Conservation (phyloP, 2,329 filamentous ascomycete genomes). For the Fusarium pseudonygamai region DNA sequence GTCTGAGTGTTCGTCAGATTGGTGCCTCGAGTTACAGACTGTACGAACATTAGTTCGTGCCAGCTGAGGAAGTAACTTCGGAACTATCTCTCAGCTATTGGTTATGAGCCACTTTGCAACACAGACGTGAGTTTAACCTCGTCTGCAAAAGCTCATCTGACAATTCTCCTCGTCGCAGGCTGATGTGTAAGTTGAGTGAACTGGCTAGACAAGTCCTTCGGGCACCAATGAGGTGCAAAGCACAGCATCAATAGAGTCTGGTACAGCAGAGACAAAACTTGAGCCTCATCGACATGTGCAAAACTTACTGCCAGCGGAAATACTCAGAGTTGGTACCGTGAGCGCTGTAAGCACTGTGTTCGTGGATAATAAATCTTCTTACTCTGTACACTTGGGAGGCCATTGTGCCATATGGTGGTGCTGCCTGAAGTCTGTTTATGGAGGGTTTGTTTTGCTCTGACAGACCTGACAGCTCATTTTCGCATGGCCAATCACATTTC, state of each 20-base stretch:
- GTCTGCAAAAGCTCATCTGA: accelerated
- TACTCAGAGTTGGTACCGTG: neutral
- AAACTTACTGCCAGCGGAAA: no score
- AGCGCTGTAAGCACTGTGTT: neutral
- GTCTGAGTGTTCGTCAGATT: no score
- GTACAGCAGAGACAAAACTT: neutral
- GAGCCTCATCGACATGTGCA: no score
- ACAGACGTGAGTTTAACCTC: neutral
- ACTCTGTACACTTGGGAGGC: neutral
- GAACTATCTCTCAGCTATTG: neutral
- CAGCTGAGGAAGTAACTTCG: neutral
- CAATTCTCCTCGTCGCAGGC: neutral
- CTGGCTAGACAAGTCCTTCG: neutral
- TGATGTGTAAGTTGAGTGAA: accelerated
- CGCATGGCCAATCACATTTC: accelerated
- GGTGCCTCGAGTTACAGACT: no score
- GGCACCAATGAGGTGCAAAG: no score
- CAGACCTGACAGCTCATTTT: accelerated
- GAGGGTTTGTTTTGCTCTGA: neutral
- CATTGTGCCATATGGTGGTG: neutral
- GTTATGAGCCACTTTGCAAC: neutral
- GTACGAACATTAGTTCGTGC: no score
- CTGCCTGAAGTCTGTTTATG: neutral
- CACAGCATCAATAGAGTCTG: neutral
- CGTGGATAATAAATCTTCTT: neutral